Evolutionary conservation across 2,329 filamentous ascomycete species (phyloP), one percentile per base, ranked within the genome.

Genomic region (Xylariales sp.): DNA sequence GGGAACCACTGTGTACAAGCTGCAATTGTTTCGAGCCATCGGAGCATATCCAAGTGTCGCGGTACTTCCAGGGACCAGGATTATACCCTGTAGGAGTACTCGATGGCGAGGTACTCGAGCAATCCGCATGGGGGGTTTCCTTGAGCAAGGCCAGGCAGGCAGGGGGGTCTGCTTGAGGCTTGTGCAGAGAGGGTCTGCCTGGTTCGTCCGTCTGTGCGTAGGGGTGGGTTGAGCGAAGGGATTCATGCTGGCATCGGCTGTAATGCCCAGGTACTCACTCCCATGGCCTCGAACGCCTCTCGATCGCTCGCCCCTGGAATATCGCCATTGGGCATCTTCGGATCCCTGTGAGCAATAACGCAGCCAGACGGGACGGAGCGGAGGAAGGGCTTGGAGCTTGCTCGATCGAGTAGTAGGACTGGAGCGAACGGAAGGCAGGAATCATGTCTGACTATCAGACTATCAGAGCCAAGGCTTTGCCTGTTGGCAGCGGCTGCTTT

Each of bases 231-330:
- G 14, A 12, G 20, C 18, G 19, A 37, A 20, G 34, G 34, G 34
- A 37, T 37, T 24, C 34, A 25, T 37, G 34, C 34, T 37, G 20
- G 34, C 34, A 25, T 27, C 27, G n/a, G 19, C 34, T 21, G 34
- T 16, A 22, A 25, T 18, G 12, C 20, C 20, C 18, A 37, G 11
- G 20, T n/a, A n/a, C n/a, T n/a, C n/a, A n/a, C n/a, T 25, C 5
- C 19, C 16, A 19, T 27, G 20, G 22, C 19, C 5, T 12, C 20
- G 10, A n/a, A 24, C 2, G 5, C 9, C 19, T 21, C 14, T 37
- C 19, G 15, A 11, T 10, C 20, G 19, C 20, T 11, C 27, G n/a
- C 19, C 7, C 32, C 32, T 18, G 9, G 32, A 18, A 34, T 20
- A 9, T 4, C 11, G n/a, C 9, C 18, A n/a, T 24, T 27, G 20